phyloP scores from a whole-genome alignment of 345 rosid species.

The Angophora floribunda region DNA sequence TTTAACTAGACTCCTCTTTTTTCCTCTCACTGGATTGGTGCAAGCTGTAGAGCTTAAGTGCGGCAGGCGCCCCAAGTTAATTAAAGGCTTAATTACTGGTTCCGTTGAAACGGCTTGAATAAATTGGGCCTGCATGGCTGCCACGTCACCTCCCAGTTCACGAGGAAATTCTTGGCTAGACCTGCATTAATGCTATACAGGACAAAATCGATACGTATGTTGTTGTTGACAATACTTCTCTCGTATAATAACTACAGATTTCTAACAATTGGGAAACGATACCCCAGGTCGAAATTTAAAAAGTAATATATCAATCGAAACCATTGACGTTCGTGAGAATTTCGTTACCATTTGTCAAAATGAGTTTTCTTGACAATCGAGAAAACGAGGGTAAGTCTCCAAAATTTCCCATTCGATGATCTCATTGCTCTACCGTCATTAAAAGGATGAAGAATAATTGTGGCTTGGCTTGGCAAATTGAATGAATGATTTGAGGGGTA shows the following conservation, averaged over 20 bases:
- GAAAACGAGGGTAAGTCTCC: background rate
- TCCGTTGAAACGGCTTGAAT: background rate
- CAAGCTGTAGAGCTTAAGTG: background rate
- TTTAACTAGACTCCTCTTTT: background rate
- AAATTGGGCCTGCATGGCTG: background rate
- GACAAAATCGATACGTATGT: background rate
- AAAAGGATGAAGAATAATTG: background rate
- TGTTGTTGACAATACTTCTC: background rate
- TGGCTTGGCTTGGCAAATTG: background rate
- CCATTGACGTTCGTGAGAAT: fast-evolving
- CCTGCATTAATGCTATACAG: background rate
- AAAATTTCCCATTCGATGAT: background rate
- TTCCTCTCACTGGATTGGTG: background rate
- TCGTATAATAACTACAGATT: background rate
- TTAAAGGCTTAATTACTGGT: background rate
- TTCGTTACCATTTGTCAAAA: background rate
- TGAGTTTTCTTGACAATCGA: background rate
- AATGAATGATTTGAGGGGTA: background rate
- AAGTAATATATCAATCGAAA: no score
- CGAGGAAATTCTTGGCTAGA: background rate
- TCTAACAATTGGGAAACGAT: background rate
- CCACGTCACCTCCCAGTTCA: background rate
- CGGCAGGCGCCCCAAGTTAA: background rate
- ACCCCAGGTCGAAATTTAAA: no score
- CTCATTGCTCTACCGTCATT: background rate